A percentile compares a stretch with the other conserved stretches of the same genome.
These are phyloP conservation scores for Termitomyces bulborhizus DNA, from an alignment of 768 basidiomycete species.

Conservation along the genomic window DNA sequence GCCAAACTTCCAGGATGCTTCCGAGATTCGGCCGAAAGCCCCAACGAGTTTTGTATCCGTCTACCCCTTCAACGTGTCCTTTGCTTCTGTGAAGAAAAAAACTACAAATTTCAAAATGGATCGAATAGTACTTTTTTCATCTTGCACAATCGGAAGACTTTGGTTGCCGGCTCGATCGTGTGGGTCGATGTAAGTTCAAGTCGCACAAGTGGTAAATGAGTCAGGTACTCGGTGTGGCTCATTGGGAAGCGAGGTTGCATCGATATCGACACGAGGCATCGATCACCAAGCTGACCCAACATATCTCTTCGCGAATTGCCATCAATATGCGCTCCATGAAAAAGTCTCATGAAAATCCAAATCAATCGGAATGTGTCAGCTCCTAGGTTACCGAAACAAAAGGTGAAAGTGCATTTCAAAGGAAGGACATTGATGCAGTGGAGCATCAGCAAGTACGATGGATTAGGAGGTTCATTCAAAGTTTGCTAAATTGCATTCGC, in stretches of 20 bases:
- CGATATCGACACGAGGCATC: neutral
- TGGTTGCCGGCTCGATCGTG: neutral
- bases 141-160: neutral
- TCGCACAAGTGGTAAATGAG: neutral
- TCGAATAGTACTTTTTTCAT: neutral
- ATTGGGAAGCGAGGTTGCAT: neutral
- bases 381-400: neutral
- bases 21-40: neutral
- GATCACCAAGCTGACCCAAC: neutral
- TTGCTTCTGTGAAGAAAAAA: neutral
- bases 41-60: neutral
- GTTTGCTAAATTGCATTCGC: neutral
- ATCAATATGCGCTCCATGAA: neutral
- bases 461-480: neutral
- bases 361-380: conserved; percentile 1
- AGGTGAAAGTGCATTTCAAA: neutral
- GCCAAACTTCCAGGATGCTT: neutral
- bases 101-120: neutral
- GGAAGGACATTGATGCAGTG: too few species aligned
- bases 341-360: neutral
- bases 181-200: neutral
- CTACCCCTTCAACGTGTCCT: neutral
- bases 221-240: neutral
- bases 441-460: neutral
- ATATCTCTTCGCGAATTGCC: neutral